A percentile compares a stretch with the other conserved stretches of the same genome.
phyloP scores from a whole-genome alignment of 1,284 basidiomycete genomes.

The Pyrrhoderma lamaoense region DNA sequence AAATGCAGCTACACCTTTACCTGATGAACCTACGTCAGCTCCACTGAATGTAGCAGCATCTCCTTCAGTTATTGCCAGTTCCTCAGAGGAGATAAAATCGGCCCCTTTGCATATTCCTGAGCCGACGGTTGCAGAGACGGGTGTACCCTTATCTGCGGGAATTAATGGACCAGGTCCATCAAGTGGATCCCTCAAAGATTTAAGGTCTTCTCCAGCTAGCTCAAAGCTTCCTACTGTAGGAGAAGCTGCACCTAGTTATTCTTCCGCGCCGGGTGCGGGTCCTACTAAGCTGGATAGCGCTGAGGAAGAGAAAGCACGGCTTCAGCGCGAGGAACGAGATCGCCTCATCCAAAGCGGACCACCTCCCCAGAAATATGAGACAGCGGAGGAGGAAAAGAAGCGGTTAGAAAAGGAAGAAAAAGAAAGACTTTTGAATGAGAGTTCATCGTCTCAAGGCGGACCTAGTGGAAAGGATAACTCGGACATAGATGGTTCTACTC shows the following conservation, averaged over 20 bases:
- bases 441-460: constrained; percentile 18
- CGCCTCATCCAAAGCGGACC: constrained; percentile 24
- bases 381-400: constrained; percentile 62
- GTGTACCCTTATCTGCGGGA: constrained; percentile 45
- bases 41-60: neutral
- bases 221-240: neutral
- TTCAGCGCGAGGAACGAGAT: constrained; percentile 34
- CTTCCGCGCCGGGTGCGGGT: neutral
- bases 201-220: constrained; percentile 31
- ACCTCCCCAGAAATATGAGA: constrained; percentile 31
- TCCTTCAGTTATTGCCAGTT: neutral
- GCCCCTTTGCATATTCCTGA: constrained; percentile 24
- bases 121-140: constrained; percentile 60
- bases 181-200: constrained; percentile 52
- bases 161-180: constrained; percentile 53
- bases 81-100: constrained; percentile 25
- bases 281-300: constrained; percentile 28
- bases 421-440: constrained; percentile 38
- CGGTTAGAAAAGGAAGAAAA: constrained; percentile 59
- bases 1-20: neutral
- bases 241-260: constrained; percentile 2
- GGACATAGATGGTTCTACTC: constrained; percentile 39
- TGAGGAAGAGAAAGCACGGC: constrained; percentile 35
- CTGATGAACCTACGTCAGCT: constrained; percentile 11
- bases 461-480: constrained; percentile 10